Conservation (phyloP, 345 rosid species). For the Heritiera fomes region DNA sequence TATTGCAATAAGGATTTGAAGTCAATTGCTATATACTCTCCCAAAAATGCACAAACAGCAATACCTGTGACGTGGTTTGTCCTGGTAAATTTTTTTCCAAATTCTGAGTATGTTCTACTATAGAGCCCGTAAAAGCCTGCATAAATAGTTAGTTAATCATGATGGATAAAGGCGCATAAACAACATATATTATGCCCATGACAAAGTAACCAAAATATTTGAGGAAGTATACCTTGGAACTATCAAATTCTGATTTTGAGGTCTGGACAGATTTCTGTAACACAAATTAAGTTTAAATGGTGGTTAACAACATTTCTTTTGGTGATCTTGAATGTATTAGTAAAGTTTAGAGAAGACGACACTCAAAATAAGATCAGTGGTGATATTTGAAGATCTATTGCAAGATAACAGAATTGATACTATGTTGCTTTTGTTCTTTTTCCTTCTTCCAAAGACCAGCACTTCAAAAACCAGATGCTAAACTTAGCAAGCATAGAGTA, state of each 20-base stretch:
- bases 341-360: background rate
- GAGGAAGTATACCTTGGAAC: constrained; percentile 42
- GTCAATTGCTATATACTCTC: background rate
- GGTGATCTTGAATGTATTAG: background rate
- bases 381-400: background rate
- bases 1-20: constrained; percentile 3
- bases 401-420: constrained; percentile 8
- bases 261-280: constrained; percentile 45
- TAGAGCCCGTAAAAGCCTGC: constrained; percentile 84
- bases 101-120: constrained; percentile 54
- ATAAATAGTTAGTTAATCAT: background rate
- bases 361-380: background rate
- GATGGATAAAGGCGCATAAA: background rate
- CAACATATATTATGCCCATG: background rate
- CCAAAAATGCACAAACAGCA: background rate
- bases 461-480: background rate
- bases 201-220: constrained; percentile 5
- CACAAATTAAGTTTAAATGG: background rate
- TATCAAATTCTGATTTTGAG: constrained; percentile 42
- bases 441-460: background rate
- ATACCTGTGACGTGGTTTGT: constrained; percentile 49
- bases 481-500: background rate
- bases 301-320: background rate
- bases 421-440: background rate
- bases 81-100: constrained; percentile 27